Percentiles rank a stretch among this genome's conserved stretches.
phyloP scores from a whole-genome alignment of 768 basidiomycete species.

The Psilocybe cyanescens region DNA sequence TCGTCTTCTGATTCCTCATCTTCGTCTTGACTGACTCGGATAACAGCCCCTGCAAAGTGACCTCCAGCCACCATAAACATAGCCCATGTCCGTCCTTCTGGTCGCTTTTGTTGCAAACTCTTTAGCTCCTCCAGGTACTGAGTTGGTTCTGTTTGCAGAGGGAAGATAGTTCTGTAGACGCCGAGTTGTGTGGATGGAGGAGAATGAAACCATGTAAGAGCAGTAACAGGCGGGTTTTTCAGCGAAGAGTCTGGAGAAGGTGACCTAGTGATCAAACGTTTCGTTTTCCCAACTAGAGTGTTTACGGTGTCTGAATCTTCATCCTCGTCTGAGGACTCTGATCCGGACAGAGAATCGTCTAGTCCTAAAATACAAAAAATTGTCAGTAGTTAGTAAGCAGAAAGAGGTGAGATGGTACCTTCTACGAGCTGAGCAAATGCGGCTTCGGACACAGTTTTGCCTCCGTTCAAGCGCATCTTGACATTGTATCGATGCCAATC shows the following conservation, averaged over 20 bases:
- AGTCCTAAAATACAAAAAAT: constrained; percentile 33
- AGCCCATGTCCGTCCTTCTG: constrained; percentile 80
- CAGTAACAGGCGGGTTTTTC: constrained; percentile 50
- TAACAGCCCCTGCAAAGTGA: constrained; percentile 95
- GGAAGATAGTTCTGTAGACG: constrained; percentile 79
- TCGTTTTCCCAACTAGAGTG: constrained; percentile 66
- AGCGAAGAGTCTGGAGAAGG: constrained; percentile 43
- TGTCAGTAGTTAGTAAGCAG: not conserved
- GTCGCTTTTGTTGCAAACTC: constrained; percentile 59
- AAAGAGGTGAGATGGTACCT: constrained; percentile 47
- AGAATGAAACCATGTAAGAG: constrained; percentile 91
- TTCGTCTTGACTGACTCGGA: constrained; percentile 62
- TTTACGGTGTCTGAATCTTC: constrained; percentile 69
- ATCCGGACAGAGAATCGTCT: constrained; percentile 91
- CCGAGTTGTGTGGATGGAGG: constrained; percentile 89
- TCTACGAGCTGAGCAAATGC: constrained; percentile 82
- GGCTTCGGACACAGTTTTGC: constrained; percentile 64
- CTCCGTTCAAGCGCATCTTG: constrained; percentile 73
- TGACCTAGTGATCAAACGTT: constrained; percentile 44
- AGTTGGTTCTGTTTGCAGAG: constrained; percentile 45
- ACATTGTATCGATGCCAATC: constrained; percentile 99
- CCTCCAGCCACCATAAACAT: constrained; percentile 98
- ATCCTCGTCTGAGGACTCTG: constrained; percentile 72
- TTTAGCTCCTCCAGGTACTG: constrained; percentile 64
- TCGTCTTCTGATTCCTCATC: constrained; percentile 44